Conservation (phyloP, 768 basidiomycete genomes). For the Rhodotorula graminis region DNA sequence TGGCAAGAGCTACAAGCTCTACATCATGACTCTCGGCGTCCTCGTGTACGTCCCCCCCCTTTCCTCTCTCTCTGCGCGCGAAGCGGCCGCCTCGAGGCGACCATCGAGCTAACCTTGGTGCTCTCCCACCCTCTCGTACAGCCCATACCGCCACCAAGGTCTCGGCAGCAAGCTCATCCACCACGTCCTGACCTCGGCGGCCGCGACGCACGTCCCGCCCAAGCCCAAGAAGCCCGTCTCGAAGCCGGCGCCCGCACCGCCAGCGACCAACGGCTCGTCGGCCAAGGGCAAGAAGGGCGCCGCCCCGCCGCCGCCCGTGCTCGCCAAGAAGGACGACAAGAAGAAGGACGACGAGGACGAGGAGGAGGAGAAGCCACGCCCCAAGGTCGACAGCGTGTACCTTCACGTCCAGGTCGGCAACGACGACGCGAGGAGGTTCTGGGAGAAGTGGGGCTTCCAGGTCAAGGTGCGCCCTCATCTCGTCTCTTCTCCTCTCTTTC, state of each 20-base stretch:
- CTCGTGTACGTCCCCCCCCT: slow-evolving; percentile 61
- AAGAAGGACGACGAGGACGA: slow-evolving; percentile 12
- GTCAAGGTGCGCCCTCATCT: slow-evolving; percentile 51
- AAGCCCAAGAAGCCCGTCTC: neutral
- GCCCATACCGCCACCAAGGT: slow-evolving; percentile 72
- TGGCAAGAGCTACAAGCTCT: slow-evolving; percentile 49
- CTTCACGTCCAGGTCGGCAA: slow-evolving; percentile 87
- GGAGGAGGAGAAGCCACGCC: slow-evolving; percentile 12
- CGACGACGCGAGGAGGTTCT: slow-evolving; percentile 68
- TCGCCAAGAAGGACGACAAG: neutral
- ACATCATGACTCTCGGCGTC: slow-evolving; percentile 88
- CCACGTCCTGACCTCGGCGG: slow-evolving; percentile 54
- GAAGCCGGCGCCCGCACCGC: neutral
- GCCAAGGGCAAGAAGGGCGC: slow-evolving; percentile 24
- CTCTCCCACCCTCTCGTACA: neutral
- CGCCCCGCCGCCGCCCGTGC: slow-evolving; percentile 7
- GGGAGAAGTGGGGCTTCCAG: slow-evolving; percentile 74
- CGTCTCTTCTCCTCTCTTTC: neutral
- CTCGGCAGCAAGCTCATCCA: slow-evolving; percentile 70
- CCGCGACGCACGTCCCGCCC: slow-evolving; percentile 25
- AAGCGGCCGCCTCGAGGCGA: neutral
- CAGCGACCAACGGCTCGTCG: neutral
- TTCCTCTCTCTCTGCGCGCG: neutral
- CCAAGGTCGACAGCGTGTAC: slow-evolving; percentile 53
- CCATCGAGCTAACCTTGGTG: neutral